Evolutionary conservation across 345 rosid species (phyloP).

Genomic region (Gossypium sturtianum): DNA sequence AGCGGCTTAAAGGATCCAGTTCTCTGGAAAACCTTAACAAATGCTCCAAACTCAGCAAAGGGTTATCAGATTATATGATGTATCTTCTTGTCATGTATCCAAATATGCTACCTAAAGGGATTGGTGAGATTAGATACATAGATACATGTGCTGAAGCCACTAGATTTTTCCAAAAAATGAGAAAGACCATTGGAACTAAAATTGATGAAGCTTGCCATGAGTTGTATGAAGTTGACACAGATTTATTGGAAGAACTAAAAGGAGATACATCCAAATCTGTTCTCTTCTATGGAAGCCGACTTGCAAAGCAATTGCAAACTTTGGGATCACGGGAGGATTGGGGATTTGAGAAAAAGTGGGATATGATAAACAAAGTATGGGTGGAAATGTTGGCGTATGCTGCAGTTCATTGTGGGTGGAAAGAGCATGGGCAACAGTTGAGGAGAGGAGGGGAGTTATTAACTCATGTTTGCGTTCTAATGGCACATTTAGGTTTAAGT

Average conservation of each 20-base stretch:
- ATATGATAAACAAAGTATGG: constrained; percentile 5
- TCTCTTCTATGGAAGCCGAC: constrained; percentile 6
- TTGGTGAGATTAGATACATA: constrained; percentile 8
- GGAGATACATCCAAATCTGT: neutral
- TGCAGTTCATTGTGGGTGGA: constrained; percentile 10
- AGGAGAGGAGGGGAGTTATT: neutral
- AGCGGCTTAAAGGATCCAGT: neutral
- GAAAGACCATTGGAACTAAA: neutral
- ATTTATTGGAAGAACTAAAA: neutral
- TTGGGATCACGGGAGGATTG: neutral
- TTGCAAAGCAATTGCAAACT: neutral
- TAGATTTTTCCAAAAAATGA: neutral
- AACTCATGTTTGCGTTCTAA: constrained; percentile 16
- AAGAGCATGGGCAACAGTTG: neutral
- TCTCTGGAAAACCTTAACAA: neutral
- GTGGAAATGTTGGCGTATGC: constrained; percentile 17
- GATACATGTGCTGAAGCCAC: neutral
- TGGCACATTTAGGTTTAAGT: constrained; percentile 16
- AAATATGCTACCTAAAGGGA: constrained; percentile 12
- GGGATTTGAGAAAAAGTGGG: neutral
- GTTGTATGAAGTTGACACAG: neutral
- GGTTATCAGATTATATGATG: constrained; percentile 20
- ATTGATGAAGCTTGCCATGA: neutral
- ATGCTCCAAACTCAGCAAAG: neutral
- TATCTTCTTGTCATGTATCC: constrained; percentile 7